Percentiles rank a stretch among this genome's conserved stretches.
These are phyloP conservation scores for Combretum micranthum DNA, from an alignment of 345 rosid species.

Conservation along the genomic window DNA sequence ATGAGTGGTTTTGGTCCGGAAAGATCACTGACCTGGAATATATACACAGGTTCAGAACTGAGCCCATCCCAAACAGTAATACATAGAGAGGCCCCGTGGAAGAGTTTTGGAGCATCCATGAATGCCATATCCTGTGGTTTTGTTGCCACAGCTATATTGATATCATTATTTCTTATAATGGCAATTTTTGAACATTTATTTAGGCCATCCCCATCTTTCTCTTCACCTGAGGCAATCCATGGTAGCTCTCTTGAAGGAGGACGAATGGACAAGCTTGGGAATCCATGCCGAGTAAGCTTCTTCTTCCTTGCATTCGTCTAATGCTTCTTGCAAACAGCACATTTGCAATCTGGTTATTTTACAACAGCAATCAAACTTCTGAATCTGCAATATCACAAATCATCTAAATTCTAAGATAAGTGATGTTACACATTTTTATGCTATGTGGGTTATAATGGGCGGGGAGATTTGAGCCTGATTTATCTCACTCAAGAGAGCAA, in stretches of 20 bases:
- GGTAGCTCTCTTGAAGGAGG: slow-evolving; percentile 20
- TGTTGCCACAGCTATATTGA: slow-evolving; percentile 85
- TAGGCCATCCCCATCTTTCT: slow-evolving; percentile 53
- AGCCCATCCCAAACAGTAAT: slow-evolving; percentile 26
- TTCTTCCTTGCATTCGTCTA: not conserved
- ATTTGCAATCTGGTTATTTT: no score
- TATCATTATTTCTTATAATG: slow-evolving; percentile 89
- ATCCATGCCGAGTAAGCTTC: slow-evolving; percentile 36
- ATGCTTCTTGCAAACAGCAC: no score
- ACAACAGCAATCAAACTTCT: no score
- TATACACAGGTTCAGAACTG: slow-evolving; percentile 40
- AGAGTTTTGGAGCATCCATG: slow-evolving; percentile 61
- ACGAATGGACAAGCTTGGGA: slow-evolving; percentile 26
- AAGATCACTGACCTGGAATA: slow-evolving; percentile 53
- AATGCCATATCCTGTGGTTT: slow-evolving; percentile 90
- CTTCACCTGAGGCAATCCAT: slow-evolving; percentile 37
- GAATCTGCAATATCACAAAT: no score
- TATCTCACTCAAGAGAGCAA: no score
- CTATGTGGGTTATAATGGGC: no score
- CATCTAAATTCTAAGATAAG: no score
- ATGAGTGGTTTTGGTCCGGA: slow-evolving; percentile 49
- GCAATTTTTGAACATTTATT: slow-evolving; percentile 91
- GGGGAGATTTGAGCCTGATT: no score
- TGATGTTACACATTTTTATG: no score
- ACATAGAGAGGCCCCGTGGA: slow-evolving; percentile 52